phyloP scores from a whole-genome alignment of 2,329 filamentous ascomycete species.

The Rhinocladiella similis region DNA sequence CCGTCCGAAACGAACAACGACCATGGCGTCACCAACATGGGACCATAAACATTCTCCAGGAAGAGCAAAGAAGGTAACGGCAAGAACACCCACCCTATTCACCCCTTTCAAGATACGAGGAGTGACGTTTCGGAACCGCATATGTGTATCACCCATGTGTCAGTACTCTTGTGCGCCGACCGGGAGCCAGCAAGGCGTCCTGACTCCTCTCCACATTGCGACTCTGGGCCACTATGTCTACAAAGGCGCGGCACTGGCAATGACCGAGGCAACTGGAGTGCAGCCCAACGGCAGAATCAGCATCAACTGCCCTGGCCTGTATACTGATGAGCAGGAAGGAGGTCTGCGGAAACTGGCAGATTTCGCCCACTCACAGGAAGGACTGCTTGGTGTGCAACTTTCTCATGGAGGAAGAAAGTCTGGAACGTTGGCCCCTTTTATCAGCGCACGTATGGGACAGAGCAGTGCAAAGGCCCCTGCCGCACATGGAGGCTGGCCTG shows the following conservation, averaged over 20 bases:
- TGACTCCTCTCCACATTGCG: slow-evolving; percentile 77
- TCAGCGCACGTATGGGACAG: slow-evolving; percentile 43
- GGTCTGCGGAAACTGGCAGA: slow-evolving; percentile 28
- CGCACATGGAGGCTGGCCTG: slow-evolving; percentile 54
- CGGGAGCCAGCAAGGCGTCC: slow-evolving; percentile 58
- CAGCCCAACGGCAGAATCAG: slow-evolving; percentile 76
- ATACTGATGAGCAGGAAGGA: slow-evolving; percentile 78
- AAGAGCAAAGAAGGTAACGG: too few relatives aligned
- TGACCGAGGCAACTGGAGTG: slow-evolving; percentile 77
- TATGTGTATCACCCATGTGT: slow-evolving; percentile 63
- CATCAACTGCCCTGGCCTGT: slow-evolving; percentile 74
- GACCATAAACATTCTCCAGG: too few relatives aligned
- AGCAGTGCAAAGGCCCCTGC: slow-evolving; percentile 53
- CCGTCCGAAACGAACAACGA: too few relatives aligned
- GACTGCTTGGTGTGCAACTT: slow-evolving; percentile 73
- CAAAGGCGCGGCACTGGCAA: slow-evolving; percentile 71
- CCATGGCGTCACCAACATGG: too few relatives aligned
- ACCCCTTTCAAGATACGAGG: slow-evolving; percentile 32
- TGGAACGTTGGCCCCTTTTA: slow-evolving; percentile 62
- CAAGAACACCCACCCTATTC: too few relatives aligned
- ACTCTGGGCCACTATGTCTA: slow-evolving; percentile 77
- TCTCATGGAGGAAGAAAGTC: slow-evolving; percentile 73
- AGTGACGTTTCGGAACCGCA: slow-evolving; percentile 64
- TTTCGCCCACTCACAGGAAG: slow-evolving; percentile 53
- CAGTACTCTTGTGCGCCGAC: slow-evolving; percentile 64